Percentiles rank a stretch among this genome's conserved stretches.
These are phyloP conservation scores for Chytriomyces confervae DNA, from an alignment of 192 early-diverging fungal genomes.

Conservation along the genomic window DNA sequence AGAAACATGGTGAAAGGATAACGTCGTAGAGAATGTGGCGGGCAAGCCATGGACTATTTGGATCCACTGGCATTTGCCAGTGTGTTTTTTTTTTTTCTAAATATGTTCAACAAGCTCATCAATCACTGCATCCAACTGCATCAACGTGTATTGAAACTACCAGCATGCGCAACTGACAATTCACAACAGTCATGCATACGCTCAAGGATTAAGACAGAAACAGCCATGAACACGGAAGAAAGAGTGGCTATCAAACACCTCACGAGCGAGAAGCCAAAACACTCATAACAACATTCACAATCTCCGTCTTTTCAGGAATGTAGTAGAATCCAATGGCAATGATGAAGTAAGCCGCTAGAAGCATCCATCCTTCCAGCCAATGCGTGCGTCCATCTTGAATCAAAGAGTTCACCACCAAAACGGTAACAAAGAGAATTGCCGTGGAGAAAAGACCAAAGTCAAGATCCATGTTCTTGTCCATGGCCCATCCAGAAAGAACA, in stretches of 20 bases:
- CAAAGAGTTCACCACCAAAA: constrained; percentile 53
- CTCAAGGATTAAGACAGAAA: too few relatives aligned
- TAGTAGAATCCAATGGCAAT: constrained; percentile 84
- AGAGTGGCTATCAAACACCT: not conserved
- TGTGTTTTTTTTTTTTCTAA: too few relatives aligned
- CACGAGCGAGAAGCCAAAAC: not conserved
- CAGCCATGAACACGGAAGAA: too few relatives aligned
- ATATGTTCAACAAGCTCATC: too few relatives aligned
- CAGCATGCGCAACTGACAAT: too few relatives aligned
- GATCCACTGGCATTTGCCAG: constrained; percentile 11
- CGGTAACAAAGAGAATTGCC: constrained; percentile 73
- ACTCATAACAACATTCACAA: not conserved
- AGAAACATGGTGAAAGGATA: not conserved
- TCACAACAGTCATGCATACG: too few relatives aligned
- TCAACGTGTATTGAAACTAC: too few relatives aligned
- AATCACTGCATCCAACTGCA: too few relatives aligned
- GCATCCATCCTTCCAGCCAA: constrained; percentile 89
- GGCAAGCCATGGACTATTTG: constrained; percentile 7
- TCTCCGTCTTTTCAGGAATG: constrained; percentile 20
- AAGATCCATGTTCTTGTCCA: constrained; percentile 78
- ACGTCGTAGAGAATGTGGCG: not conserved
- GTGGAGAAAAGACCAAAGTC: constrained; percentile 85
- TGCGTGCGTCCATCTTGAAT: constrained; percentile 84
- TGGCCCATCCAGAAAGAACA: constrained; percentile 84
- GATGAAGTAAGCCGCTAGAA: constrained; percentile 83